phyloP scores from a whole-genome alignment of 2,329 filamentous ascomycete genomes.

The Ophiocordyceps camponoti-rufipedis region DNA sequence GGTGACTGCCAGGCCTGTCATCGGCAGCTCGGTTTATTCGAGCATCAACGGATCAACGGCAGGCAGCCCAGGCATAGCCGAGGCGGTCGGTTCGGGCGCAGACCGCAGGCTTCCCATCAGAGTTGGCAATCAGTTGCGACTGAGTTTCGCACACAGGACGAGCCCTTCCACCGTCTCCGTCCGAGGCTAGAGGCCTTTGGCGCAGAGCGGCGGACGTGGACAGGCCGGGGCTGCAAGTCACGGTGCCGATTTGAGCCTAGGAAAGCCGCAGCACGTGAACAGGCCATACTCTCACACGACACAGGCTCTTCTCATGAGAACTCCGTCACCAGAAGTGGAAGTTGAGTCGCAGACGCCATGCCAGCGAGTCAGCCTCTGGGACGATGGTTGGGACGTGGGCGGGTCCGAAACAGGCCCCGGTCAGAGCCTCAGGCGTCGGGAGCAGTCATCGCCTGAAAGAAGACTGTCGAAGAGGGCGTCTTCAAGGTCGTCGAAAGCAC shows the following conservation, averaged over 20 bases:
- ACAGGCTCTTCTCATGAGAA: constrained; percentile 2
- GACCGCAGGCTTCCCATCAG: background rate
- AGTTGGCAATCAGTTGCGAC: background rate
- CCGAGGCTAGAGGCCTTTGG: background rate
- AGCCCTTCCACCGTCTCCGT: background rate
- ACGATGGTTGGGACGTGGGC: background rate
- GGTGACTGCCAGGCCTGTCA: background rate
- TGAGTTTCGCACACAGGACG: background rate
- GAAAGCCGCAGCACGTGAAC: background rate
- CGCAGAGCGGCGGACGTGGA: background rate
- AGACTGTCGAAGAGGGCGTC: no score
- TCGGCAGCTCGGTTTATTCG: background rate
- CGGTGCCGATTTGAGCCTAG: background rate
- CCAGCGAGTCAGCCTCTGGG: background rate
- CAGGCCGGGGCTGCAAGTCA: background rate
- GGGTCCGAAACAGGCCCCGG: constrained; percentile 4
- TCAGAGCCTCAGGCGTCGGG: background rate
- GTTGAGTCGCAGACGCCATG: background rate
- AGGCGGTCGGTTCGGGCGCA: background rate
- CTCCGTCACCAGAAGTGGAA: background rate
- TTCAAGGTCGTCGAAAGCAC: no score
- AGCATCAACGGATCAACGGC: background rate
- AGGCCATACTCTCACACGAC: constrained; percentile 1
- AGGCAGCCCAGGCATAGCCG: background rate
- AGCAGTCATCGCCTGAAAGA: background rate